Conservation (phyloP, 2,329 filamentous ascomycete species). For the Eutypella sp. region DNA sequence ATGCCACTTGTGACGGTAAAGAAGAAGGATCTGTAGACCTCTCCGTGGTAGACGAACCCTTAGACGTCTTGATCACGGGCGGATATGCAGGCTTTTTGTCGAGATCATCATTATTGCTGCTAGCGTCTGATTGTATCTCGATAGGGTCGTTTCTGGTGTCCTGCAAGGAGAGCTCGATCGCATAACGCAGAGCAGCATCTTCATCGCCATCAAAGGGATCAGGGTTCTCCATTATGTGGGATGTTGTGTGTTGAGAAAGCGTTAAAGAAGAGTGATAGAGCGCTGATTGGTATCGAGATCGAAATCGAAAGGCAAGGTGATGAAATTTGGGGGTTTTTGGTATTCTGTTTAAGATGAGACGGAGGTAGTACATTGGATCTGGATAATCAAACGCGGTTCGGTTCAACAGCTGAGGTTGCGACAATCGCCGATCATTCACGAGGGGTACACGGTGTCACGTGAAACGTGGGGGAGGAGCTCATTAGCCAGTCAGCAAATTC, state of each 20-base stretch:
- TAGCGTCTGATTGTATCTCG: conserved; percentile 29
- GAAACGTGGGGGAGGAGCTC: not conserved
- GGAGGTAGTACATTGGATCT: no score
- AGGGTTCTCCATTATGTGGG: conserved; percentile 15
- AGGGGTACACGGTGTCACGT: not conserved
- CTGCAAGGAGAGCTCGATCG: conserved; percentile 54
- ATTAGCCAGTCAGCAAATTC: not conserved
- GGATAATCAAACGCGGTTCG: not conserved
- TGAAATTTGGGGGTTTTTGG: no score
- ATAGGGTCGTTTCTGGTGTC: conserved; percentile 21
- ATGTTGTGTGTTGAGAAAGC: not conserved
- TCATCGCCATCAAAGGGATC: conserved; percentile 36
- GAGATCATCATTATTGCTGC: conserved; percentile 21
- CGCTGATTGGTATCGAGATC: no score
- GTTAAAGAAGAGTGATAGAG: no score
- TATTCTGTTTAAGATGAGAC: no score
- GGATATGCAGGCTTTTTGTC: conserved; percentile 17
- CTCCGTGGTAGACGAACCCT: conserved; percentile 1
- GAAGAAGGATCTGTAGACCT: not conserved
- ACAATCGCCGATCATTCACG: not conserved
- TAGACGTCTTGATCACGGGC: conserved; percentile 14
- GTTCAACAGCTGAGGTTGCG: not conserved
- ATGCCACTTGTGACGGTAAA: conserved; percentile 1
- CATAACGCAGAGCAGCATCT: conserved; percentile 55
- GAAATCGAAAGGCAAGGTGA: no score